Percentiles rank a stretch among this genome's conserved stretches.
Conservation (phyloP, 352 stramenopile genomes). For the Phytophthora palmivora region DNA sequence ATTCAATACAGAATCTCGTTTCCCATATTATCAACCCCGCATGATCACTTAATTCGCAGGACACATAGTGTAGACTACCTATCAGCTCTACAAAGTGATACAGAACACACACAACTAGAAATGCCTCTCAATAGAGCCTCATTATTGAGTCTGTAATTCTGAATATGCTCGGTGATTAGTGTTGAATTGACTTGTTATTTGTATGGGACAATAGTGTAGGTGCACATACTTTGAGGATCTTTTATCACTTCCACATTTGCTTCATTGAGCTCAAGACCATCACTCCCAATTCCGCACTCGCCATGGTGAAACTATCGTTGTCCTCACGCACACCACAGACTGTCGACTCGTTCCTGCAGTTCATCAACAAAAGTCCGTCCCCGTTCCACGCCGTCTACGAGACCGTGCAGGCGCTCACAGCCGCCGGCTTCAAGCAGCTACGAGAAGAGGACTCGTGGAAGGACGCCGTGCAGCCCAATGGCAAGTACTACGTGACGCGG, state of each 20-base stretch:
- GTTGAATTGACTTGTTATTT: no score
- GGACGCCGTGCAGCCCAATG: slow-evolving; percentile 64
- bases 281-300: slow-evolving; percentile 22
- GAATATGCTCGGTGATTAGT: no score
- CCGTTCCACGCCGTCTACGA: slow-evolving; percentile 95
- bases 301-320: slow-evolving; percentile 55
- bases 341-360: slow-evolving; percentile 88
- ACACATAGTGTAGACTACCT: no score
- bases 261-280: slow-evolving; percentile 25
- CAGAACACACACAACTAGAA: no score
- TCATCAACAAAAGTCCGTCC: slow-evolving; percentile 95
- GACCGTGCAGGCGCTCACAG: slow-evolving; percentile 78
- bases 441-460: slow-evolving; percentile 86
- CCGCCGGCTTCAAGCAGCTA: slow-evolving; percentile 93
- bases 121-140: no score
- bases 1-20: slow-evolving; percentile 5
- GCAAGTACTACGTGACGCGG: slow-evolving; percentile 98
- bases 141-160: no score
- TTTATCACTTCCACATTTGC: slow-evolving; percentile 34
- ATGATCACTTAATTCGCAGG: no score
- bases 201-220: no score
- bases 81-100: no score
- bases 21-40: background rate
- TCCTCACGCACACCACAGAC: slow-evolving; percentile 68
- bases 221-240: no score